These are phyloP conservation scores for Trichophyton mentagrophytes DNA, from an alignment of 2,329 filamentous ascomycete species.

Conservation along the genomic window DNA sequence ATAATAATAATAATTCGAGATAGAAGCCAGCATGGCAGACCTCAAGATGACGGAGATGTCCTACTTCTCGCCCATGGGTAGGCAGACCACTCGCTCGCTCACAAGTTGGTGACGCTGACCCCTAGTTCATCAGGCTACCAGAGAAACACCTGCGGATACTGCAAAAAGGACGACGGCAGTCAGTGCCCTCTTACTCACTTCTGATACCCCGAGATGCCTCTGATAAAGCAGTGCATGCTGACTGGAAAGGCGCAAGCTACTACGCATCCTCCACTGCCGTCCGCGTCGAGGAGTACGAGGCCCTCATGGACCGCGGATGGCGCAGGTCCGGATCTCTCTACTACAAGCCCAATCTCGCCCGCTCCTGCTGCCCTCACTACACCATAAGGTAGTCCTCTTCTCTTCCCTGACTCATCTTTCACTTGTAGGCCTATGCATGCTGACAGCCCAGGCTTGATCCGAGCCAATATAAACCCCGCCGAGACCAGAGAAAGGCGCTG, in stretches of 20 bases:
- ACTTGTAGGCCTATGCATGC: not conserved
- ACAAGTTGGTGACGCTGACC: not conserved
- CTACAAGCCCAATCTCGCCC: conserved; percentile 47
- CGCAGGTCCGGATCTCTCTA: conserved; percentile 38
- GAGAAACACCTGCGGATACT: conserved; percentile 37
- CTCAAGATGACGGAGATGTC: conserved; percentile 1
- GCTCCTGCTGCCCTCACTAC: conserved; percentile 82
- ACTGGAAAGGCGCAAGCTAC: conserved; percentile 31
- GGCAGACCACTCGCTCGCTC: not conserved
- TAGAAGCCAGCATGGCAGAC: not conserved
- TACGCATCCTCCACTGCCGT: conserved; percentile 35
- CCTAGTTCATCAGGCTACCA: conserved; percentile 29
- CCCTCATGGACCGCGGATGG: conserved; percentile 38
- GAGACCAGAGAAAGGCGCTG: conserved; percentile 36
- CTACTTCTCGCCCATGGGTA: conserved; percentile 6
- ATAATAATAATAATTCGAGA: not conserved
- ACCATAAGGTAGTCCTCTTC: conserved; percentile 30
- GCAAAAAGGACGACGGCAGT: conserved; percentile 36
- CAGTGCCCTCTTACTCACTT: conserved; percentile 22
- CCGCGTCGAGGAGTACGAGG: conserved; percentile 35
- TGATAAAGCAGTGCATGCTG: not conserved
- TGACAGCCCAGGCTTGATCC: conserved; percentile 28
- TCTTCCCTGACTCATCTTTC: not conserved
- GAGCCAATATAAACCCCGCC: conserved; percentile 30
- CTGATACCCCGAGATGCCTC: not conserved